Base-by-base conservation (phyloP, 192 early-diverging fungal species). In the Kickxella alabastrina region DNA sequence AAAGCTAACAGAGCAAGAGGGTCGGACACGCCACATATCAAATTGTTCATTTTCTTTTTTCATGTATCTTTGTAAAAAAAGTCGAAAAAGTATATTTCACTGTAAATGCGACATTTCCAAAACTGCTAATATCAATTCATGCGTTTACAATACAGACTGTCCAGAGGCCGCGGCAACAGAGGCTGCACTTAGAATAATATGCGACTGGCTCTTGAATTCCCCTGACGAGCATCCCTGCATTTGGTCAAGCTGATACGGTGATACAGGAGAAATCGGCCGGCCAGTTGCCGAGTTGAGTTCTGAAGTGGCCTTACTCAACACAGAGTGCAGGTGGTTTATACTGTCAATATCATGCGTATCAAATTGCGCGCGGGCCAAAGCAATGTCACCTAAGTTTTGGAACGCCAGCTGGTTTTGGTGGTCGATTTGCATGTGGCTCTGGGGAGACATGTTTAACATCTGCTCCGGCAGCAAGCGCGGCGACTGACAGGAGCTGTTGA, bases 161-260 rank as follows among this genome's bases (percentile, higher is more conserved):
- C 34, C 47, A 21, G 61, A 15, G 22, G 36, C 37, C 27, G 51
- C 43, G 1, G 60, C 34, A 21, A 24, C 60, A 8, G 38, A 17
- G 31, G 54, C 40, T 0, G 34, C 34, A 29, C 32, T n/a, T 17
- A 52, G 25, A 13, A 50, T 17, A 7, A 43, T 13, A n/a, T 54
- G 49, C 24, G 49, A 19, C 29, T 58, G 54, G 6, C 50, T 45
- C 21, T 74, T 74, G 28, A 75, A 67, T 24, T 75, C 59, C 0
- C 64, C 52, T 10, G 59, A 75, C 9, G 52, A 27, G 18, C 61
- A 57, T 0, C 60, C 61, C 39, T 75, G 71, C 2, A 43, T 25
- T 21, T 63, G 71, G 2, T 75, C 71, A 13, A 75, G 47, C 23
- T 75, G 71, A 24, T 75, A 75, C 14, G 71, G 71, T 3, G 71